Percentiles rank a stretch among this genome's conserved stretches.
Conservation (phyloP, 139 green algal species). For the Tetradesmus obliquus region DNA sequence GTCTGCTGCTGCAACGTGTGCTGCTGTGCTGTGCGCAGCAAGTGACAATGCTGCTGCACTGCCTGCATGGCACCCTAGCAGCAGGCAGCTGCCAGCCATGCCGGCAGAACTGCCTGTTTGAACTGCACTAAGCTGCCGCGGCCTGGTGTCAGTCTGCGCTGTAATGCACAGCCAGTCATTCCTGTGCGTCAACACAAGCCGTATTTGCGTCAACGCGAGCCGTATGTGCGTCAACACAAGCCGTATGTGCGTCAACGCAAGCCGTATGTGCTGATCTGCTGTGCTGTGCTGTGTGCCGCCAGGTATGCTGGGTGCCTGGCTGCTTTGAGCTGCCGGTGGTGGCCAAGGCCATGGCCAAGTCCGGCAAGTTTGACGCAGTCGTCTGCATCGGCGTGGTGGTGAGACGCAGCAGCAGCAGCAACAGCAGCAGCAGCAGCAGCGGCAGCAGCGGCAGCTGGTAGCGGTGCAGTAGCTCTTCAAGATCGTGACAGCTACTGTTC, state of each 20-base stretch:
- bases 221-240: too few relatives aligned
- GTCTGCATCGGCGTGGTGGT: slow-evolving; percentile 94
- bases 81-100: too few relatives aligned
- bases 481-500: neutral
- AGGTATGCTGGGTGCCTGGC: slow-evolving; percentile 96
- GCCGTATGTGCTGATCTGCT: neutral
- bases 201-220: too few relatives aligned
- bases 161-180: too few relatives aligned
- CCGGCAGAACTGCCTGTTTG: too few relatives aligned
- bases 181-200: too few relatives aligned
- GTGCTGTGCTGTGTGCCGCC: neutral
- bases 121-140: too few relatives aligned
- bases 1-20: too few relatives aligned
- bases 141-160: neutral
- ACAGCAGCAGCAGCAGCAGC: neutral
- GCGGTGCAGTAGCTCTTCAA: neutral
- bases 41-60: too few relatives aligned
- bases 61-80: too few relatives aligned
- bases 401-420: slow-evolving; percentile 34
- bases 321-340: slow-evolving; percentile 96
- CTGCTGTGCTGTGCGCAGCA: too few relatives aligned
- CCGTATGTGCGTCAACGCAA: too few relatives aligned
- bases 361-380: slow-evolving; percentile 89
- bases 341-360: slow-evolving; percentile 92
- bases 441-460: neutral